Base-by-base conservation (phyloP, 306 rosid species). In the Cucumis cinereus region DNA sequence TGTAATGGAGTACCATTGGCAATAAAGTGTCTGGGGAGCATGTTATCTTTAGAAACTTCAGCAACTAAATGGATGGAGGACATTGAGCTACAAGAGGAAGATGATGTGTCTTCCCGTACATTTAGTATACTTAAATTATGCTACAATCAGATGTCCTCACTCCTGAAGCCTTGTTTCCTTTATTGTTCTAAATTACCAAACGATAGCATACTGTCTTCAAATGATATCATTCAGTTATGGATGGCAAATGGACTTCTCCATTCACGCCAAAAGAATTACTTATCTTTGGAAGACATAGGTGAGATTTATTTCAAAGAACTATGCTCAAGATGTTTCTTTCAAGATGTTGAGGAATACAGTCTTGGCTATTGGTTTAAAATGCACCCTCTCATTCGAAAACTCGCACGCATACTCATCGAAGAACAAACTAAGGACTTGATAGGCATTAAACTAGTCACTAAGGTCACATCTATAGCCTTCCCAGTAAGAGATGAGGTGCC, bases 91-190 rank as follows among this genome's bases (percentile, higher is more conserved):
- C 45, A 35, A 40, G 8, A 74, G 28, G 20, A 38, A 56, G 22
- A 56, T n/a, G 23, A 36, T 20, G 38, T 14, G 35, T 30, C 35
- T 30, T 30, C 35, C 10, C 5, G 50, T 16, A 54, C 33, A 33
- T 54, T 73, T 16, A 19, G 10, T 2, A 22, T 9, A 36, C 66
- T 74, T 20, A 54, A n/a, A 74, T 13, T 74, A 35, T 52, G 78
- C 36, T 74, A 74, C 23, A 38, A 74, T 74, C 53, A 56, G 38
- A 74, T 74, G 78, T 68, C 78, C 16, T 74, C 66, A 13, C 10
- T n/a, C 54, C 66, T 74, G 78, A 74, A 74, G 53, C 78, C 1
- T 10, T 74, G 78, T 22, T 74, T 74, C 20, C 77, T 73, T 30
- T 11, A 8, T 14, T 73, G 41, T 28, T 52, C 77, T 49, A 62